Conservation (phyloP, 2,329 filamentous ascomycete species). For the Aspergillus transmontanensis region DNA sequence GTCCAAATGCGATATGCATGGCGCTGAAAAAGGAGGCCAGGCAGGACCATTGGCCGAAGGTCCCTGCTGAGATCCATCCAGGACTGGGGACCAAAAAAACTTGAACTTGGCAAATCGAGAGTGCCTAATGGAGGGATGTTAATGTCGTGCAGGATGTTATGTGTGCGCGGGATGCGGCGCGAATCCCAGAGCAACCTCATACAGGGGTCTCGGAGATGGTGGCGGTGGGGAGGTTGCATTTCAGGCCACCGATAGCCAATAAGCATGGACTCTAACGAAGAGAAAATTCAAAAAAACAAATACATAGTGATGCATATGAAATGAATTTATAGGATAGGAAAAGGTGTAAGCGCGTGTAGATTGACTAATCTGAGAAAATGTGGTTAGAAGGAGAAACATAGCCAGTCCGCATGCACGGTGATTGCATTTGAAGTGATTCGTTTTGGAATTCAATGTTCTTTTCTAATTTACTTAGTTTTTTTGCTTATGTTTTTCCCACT, state of each 20-base stretch:
- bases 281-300: neutral
- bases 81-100: constrained; percentile 1
- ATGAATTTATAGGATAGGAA: constrained; percentile 5
- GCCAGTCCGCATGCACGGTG: neutral
- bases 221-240: constrained; percentile 22
- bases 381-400: neutral
- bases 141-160: constrained; percentile 26
- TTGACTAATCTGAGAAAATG: constrained; percentile 1
- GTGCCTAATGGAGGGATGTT: constrained; percentile 12
- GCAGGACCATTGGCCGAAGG: constrained; percentile 18
- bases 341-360: neutral
- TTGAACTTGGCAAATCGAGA: constrained; percentile 6
- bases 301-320: constrained; percentile 3
- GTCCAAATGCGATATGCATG: constrained; percentile 27
- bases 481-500: neutral
- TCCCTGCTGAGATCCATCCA: constrained; percentile 14
- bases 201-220: constrained; percentile 17
- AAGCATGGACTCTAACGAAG: neutral
- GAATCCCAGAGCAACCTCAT: constrained; percentile 26
- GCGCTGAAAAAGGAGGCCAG: constrained; percentile 22
- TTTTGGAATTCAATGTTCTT: no score
- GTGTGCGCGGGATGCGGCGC: constrained; percentile 23
- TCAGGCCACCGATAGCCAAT: constrained; percentile 12
- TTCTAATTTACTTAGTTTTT: no score
- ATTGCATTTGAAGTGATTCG: no score